Evolutionary conservation across 2,329 filamentous ascomycete species (phyloP).

Genomic region (Lachnellula arida): DNA sequence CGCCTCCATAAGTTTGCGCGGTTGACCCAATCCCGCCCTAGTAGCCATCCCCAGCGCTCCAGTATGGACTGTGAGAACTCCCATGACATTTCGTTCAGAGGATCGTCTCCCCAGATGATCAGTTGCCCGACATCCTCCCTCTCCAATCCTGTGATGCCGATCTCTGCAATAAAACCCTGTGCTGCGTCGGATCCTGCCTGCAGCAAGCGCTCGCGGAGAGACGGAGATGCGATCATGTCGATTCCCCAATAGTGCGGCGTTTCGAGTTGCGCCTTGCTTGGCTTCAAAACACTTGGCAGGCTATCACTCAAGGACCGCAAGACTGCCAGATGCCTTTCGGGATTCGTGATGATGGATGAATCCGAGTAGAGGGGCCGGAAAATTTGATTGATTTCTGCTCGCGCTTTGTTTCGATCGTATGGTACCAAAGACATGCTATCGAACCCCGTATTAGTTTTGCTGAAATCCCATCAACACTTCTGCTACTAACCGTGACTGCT

Average conservation of each 20-base stretch:
- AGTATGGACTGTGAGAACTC: constrained; percentile 38
- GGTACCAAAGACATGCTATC: constrained; percentile 29
- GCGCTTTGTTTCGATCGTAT: constrained; percentile 34
- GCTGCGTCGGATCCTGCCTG: constrained; percentile 33
- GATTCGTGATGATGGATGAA: constrained; percentile 30
- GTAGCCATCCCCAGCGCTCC: constrained; percentile 38
- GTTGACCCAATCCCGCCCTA: constrained; percentile 35
- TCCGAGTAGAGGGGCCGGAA: constrained; percentile 35
- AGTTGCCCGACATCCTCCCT: constrained; percentile 36
- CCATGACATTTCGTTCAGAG: constrained; percentile 39
- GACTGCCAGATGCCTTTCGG: constrained; percentile 32
- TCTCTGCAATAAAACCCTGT: constrained; percentile 35
- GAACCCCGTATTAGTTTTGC: constrained; percentile 16
- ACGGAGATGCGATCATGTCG: constrained; percentile 38
- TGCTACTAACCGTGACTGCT: constrained; percentile 19
- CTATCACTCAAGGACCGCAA: constrained; percentile 29
- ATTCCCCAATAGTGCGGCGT: constrained; percentile 39
- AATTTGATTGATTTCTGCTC: constrained; percentile 32
- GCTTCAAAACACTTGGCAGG: constrained; percentile 34
- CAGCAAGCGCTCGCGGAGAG: constrained; percentile 37
- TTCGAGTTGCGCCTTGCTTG: constrained; percentile 36
- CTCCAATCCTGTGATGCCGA: constrained; percentile 34
- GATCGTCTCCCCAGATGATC: constrained; percentile 40
- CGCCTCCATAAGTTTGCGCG: constrained; percentile 39
- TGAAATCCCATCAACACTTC: not conserved